Conservation (phyloP, 164 flowering plant genomes). For the Nelumbo lutea region DNA sequence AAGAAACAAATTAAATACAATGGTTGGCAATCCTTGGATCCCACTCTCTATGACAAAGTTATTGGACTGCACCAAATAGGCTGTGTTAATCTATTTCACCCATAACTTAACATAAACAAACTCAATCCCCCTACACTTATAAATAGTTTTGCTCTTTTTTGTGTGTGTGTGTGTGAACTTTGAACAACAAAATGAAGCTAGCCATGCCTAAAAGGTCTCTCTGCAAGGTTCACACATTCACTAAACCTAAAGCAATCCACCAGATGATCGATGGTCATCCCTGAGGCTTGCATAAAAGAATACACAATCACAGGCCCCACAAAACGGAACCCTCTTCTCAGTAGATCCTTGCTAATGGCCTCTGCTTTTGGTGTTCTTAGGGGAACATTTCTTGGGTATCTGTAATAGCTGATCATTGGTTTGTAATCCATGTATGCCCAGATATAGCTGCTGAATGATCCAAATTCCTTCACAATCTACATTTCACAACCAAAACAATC, state of each 20-base stretch:
- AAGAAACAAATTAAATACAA: no score
- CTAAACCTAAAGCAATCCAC: slow-evolving; percentile 64
- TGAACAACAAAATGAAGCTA: slow-evolving; percentile 4
- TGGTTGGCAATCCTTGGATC: no score
- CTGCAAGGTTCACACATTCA: slow-evolving; percentile 63
- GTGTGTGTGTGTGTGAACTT: no score
- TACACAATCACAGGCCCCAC: slow-evolving; percentile 83
- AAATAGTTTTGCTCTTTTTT: no score
- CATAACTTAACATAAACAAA: no score
- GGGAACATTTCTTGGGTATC: slow-evolving; percentile 69
- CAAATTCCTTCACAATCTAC: slow-evolving; percentile 63
- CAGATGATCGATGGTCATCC: slow-evolving; percentile 82
- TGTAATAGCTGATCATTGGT: slow-evolving; percentile 63
- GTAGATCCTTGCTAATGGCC: slow-evolving; percentile 66
- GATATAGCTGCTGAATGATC: slow-evolving; percentile 73
- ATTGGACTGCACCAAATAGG: no score
- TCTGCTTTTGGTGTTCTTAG: slow-evolving; percentile 77
- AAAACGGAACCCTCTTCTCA: slow-evolving; percentile 65
- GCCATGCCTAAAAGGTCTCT: slow-evolving; percentile 44
- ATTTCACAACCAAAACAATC: neutral
- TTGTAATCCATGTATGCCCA: slow-evolving; percentile 71
- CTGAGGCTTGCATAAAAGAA: slow-evolving; percentile 92
- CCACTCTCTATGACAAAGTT: no score
- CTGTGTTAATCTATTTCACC: no score
- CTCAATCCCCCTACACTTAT: no score